Evolutionary conservation across 1,284 basidiomycete genomes (phyloP).

Genomic region (Microbotryomycetes sp.): DNA sequence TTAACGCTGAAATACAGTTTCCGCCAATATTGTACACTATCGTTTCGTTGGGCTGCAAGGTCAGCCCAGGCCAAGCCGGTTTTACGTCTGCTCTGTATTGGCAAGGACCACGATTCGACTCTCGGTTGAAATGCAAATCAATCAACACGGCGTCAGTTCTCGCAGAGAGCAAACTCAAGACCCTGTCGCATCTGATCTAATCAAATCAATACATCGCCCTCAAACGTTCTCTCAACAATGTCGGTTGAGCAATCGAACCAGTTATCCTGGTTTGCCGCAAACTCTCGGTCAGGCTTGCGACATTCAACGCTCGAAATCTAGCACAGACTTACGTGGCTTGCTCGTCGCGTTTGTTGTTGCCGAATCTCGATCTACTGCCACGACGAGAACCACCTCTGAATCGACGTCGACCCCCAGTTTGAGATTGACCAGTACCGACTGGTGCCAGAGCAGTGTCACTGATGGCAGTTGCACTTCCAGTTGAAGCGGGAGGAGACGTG

Average conservation of each 20-base stretch:
- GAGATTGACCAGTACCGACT: not conserved
- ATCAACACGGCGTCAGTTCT: too few species aligned
- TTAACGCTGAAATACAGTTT: too few species aligned
- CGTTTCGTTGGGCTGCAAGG: too few species aligned
- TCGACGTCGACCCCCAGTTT: not conserved
- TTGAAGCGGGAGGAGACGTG: not conserved
- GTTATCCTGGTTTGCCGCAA: not conserved
- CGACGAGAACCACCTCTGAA: not conserved
- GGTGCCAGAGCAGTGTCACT: not conserved
- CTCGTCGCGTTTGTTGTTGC: not conserved
- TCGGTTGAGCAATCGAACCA: not conserved
- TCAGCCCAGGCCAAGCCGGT: too few species aligned
- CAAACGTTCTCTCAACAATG: not conserved
- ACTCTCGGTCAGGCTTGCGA: not conserved
- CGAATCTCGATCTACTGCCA: not conserved
- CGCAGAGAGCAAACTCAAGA: too few species aligned
- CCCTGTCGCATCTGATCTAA: too few species aligned
- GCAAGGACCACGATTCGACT: too few species aligned
- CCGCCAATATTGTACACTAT: too few species aligned
- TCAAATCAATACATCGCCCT: too few species aligned
- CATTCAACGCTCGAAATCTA: not conserved
- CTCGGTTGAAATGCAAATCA: too few species aligned
- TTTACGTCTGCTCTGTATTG: too few species aligned
- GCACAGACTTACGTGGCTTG: not conserved
- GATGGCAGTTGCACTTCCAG: not conserved